Evolutionary conservation across 139 green algal genomes (phyloP).

Genomic region (Diplosphaera chodatii): DNA sequence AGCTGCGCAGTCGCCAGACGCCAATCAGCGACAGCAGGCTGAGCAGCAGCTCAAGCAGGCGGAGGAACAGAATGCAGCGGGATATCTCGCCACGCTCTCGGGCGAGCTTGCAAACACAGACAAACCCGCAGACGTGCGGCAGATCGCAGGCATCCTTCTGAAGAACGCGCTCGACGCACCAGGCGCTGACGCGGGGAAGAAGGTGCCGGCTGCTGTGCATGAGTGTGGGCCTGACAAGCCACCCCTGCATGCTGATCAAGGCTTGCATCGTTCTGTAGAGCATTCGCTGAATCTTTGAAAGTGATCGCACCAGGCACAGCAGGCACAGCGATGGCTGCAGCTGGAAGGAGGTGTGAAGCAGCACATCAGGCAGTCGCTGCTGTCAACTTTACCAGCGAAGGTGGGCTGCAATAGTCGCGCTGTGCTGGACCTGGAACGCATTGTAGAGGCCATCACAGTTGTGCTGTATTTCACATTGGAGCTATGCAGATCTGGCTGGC

Average conservation of each 20-base stretch:
- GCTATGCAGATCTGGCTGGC: no score
- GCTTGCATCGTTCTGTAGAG: no score
- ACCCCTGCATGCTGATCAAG: no score
- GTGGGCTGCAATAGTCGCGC: slow-evolving; percentile 42
- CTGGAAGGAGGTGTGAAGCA: slow-evolving; percentile 54
- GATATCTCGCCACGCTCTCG: slow-evolving; percentile 67
- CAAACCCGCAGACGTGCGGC: slow-evolving; percentile 63
- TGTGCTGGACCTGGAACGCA: no score
- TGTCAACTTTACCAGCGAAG: slow-evolving; percentile 63
- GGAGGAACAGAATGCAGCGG: slow-evolving; percentile 64
- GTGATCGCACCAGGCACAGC: slow-evolving; percentile 58
- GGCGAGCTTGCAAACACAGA: slow-evolving; percentile 67
- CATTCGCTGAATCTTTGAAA: no score
- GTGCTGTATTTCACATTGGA: no score
- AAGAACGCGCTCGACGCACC: slow-evolving; percentile 94
- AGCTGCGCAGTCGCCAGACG: slow-evolving; percentile 65
- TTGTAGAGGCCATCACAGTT: no score
- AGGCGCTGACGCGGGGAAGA: slow-evolving; percentile 42
- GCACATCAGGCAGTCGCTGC: slow-evolving; percentile 72
- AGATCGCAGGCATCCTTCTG: slow-evolving; percentile 87
- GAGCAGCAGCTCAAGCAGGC: slow-evolving; percentile 76
- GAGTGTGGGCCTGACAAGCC: no score
- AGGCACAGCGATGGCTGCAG: slow-evolving; percentile 62
- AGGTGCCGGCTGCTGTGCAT: slow-evolving; percentile 25
- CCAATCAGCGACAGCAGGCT: slow-evolving; percentile 53